phyloP scores from a whole-genome alignment of 768 basidiomycete species.

The Boletus insuetus region DNA sequence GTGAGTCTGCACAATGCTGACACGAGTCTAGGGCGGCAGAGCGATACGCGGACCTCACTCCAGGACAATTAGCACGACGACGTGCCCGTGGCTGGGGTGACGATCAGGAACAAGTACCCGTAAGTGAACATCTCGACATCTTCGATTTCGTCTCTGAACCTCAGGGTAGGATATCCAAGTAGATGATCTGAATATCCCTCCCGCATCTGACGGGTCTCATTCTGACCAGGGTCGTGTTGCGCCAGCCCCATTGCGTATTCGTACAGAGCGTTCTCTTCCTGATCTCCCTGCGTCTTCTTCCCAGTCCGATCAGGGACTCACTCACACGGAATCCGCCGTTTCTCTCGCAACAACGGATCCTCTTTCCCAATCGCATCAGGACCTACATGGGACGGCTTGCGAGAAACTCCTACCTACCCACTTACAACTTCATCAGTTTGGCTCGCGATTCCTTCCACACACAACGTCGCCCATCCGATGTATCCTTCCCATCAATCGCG shows the following conservation, averaged over 20 bases:
- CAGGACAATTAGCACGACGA: conserved; percentile 54
- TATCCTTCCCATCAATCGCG: conserved; percentile 64
- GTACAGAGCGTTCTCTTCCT: conserved; percentile 39
- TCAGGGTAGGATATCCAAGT: conserved; percentile 15
- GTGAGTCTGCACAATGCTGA: neutral
- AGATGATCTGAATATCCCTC: conserved; percentile 1
- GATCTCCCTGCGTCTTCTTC: conserved; percentile 18
- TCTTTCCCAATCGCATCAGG: conserved; percentile 31
- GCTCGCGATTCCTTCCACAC: conserved; percentile 84
- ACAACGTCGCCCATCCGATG: conserved; percentile 72
- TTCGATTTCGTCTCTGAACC: conserved; percentile 3
- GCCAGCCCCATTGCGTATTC: conserved; percentile 39
- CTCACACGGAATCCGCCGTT: conserved; percentile 7
- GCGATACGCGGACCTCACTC: conserved; percentile 64
- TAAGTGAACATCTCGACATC: conserved; percentile 6
- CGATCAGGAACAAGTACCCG: conserved; percentile 24
- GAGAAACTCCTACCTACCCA: conserved; percentile 60
- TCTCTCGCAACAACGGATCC: conserved; percentile 24
- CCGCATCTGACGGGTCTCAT: conserved; percentile 2
- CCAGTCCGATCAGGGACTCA: neutral
- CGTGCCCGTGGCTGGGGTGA: conserved; percentile 72
- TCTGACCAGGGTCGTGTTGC: conserved; percentile 11
- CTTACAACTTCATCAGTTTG: conserved; percentile 71
- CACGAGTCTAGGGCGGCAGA: conserved; percentile 67
- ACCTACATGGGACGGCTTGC: conserved; percentile 39